Evolutionary conservation across 192 early-diverging fungal genomes (phyloP).

Genomic region (Phlyctochytrium bullatum): DNA sequence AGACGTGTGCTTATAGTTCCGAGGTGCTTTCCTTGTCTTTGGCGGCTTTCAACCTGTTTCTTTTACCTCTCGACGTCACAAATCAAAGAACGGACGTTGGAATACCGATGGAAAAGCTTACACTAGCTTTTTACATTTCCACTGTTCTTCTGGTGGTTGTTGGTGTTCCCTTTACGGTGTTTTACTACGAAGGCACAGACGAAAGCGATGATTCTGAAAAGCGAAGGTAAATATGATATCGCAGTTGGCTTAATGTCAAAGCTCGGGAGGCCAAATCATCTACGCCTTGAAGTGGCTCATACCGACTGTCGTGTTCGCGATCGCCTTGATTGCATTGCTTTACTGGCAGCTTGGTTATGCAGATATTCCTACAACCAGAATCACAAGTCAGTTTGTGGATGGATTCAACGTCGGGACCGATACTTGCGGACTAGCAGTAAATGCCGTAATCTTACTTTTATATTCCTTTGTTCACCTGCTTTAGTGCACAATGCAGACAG

Average conservation of each 20-base stretch:
- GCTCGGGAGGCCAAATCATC: conserved; percentile 25
- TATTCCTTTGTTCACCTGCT: conserved; percentile 2
- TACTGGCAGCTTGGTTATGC: conserved; percentile 53
- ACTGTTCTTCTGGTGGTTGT: conserved; percentile 47
- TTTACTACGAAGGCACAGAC: conserved; percentile 61
- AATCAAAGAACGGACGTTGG: conserved; percentile 46
- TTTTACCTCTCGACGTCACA: conserved; percentile 61
- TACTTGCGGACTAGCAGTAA: conserved; percentile 32
- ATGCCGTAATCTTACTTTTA: too few species aligned
- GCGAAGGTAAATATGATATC: conserved; percentile 30
- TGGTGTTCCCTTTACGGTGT: conserved; percentile 57
- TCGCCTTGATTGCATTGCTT: conserved; percentile 39
- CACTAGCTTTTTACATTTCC: conserved; percentile 47
- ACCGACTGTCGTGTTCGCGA: conserved; percentile 46
- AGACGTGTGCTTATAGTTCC: not conserved
- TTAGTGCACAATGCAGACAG: conserved; percentile 22
- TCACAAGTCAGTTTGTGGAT: conserved; percentile 22
- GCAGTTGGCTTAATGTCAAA: not conserved
- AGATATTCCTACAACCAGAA: conserved; percentile 26
- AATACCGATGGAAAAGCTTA: conserved; percentile 53
- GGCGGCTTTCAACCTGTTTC: conserved; percentile 55
- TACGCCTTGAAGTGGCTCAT: conserved; percentile 59
- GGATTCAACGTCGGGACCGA: conserved; percentile 19
- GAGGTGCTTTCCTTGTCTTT: conserved; percentile 48
- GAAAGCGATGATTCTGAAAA: conserved; percentile 46